Base-by-base conservation (phyloP, 2,329 filamentous ascomycete species). In the Catunica adiposa region DNA sequence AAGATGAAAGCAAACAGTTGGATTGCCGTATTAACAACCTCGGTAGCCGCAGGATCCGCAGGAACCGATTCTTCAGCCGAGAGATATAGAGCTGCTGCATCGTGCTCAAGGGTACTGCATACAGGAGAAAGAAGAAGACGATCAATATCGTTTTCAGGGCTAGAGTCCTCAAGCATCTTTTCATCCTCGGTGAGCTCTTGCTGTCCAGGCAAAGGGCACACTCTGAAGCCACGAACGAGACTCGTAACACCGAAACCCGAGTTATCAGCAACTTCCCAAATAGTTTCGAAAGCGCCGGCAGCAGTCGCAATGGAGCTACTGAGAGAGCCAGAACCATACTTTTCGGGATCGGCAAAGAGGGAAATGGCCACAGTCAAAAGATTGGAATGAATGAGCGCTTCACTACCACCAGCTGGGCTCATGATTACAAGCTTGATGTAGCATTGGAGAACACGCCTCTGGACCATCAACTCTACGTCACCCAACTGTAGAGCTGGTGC, bases 231-330 rank as follows among this genome's bases (percentile, higher is more conserved):
- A 22, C 79, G 76, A 1, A 94, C 82, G 22, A 97, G 72, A 1
- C 89, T 87, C 8, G 87, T 94, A 15, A 98, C 83, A 2, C 94
- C 92, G 67, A 95, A 97, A 1, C 89, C 90, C 62, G 83, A 89
- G 64, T 97, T 97, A 66, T 98, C 92, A 7, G 83, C 85, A 5
- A 95, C 79, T 60, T 97, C 90, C 92, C 92, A 98, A 40, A 98
- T 80, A 0, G 82, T 89, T 63, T 98, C 92, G 63, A 97, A 96
- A 2, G 82, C 85, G 4, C 86, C 88, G 1, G 89, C 86, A 15
- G 89, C 86, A 61, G 84, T 92, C 17, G 90, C 90, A 63, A 98
- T 96, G 0, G 89, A 88, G 14, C 87, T 85, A 63, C 90, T 94
- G 51, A 97, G 67, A 1, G 89, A 90, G 62, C 81, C 90, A 15